Base-by-base conservation (phyloP, 768 basidiomycete genomes). In the Sporobolomyces roseus region DNA sequence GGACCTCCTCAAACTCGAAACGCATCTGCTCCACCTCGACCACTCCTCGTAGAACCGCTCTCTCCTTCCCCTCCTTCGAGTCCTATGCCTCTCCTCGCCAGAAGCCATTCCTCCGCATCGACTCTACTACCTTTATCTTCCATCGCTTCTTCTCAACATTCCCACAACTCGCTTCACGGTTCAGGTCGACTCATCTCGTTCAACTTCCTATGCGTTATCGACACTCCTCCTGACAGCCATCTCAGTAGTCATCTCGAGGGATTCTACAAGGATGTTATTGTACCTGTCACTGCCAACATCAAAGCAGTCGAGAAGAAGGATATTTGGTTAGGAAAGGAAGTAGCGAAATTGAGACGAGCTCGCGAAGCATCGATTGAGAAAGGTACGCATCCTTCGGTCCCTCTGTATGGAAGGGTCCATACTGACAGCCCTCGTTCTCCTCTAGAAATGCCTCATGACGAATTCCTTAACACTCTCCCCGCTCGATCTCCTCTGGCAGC, bases 221-320 rank as follows among this genome's bases (percentile, higher is more conserved):
- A 76, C 55, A 72, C 73, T 1, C 75, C 75, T n/a, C 74, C 74
- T 4, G 75, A 76, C 65, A 70, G 73, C 29, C 72, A 74, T 38
- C 53, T 76, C 6, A 74, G 72, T 62, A 58, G 61, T 38, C 75
- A 76, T 36, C 68, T 76, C 53, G 73, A 74, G 27, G 71, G 73
- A 2, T 76, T 64, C 66, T 75, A 76, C 69, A 69, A 70, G 53
- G 69, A 74, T 61, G 63, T 74, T 21, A 56, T 75, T 14, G 27
- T 76, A 1, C 72, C 75, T 45, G 23, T 76, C 10, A 91, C 93
- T 3, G 96, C 94, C 9, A 91, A 93, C 13, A 82, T 97, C 50
- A 93, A 88, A 74, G 89, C 91, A 76, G 88, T 96, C 76, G 94
- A 99, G 79, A 87, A 91, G 6, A 78, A 88, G 59, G 86, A 86